phyloP scores from a whole-genome alignment of 805 yeast genomes.

The Jamesozyma rosinii region DNA sequence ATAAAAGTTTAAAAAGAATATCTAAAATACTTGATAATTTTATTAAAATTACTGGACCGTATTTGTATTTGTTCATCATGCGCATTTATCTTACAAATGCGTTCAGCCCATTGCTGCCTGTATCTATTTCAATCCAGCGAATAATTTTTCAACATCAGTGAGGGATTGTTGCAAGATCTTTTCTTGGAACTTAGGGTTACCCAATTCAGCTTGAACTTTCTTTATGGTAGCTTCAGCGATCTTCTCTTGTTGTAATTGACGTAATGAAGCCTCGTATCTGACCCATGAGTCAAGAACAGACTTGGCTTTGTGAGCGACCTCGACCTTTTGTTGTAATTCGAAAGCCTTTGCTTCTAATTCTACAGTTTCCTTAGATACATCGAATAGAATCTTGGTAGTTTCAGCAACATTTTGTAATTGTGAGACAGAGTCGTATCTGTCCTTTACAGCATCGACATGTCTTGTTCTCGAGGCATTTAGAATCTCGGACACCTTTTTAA shows the following conservation, averaged over 20 bases:
- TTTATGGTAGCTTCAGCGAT: slow-evolving; percentile 77
- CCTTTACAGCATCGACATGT: slow-evolving; percentile 88
- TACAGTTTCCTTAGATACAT: slow-evolving; percentile 93
- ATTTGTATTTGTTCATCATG: not conserved
- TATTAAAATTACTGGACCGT: not conserved
- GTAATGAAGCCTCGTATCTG: slow-evolving; percentile 91
- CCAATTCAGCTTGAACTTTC: slow-evolving; percentile 77
- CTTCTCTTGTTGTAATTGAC: slow-evolving; percentile 92
- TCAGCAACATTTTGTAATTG: slow-evolving; percentile 85
- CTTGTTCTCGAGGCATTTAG: slow-evolving; percentile 80
- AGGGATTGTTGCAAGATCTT: slow-evolving; percentile 84
- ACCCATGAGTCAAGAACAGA: slow-evolving; percentile 97
- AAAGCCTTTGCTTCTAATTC: slow-evolving; percentile 89
- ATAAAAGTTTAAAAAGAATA: slow-evolving; percentile 5
- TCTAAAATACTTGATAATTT: slow-evolving; percentile 4
- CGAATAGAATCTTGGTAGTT: slow-evolving; percentile 85
- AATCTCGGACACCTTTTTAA: slow-evolving; percentile 68
- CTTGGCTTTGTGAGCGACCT: slow-evolving; percentile 83
- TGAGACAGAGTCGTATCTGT: slow-evolving; percentile 79
- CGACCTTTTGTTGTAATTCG: slow-evolving; percentile 85
- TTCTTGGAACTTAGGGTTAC: slow-evolving; percentile 88
- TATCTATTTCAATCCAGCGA: slow-evolving; percentile 35
- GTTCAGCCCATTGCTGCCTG: not conserved
- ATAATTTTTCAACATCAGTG: slow-evolving; percentile 82
- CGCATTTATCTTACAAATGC: not conserved